Evolutionary conservation across 352 stramenopile genomes (phyloP), one percentile per base, ranked within the genome.

Genomic region (Peronospora destructor): DNA sequence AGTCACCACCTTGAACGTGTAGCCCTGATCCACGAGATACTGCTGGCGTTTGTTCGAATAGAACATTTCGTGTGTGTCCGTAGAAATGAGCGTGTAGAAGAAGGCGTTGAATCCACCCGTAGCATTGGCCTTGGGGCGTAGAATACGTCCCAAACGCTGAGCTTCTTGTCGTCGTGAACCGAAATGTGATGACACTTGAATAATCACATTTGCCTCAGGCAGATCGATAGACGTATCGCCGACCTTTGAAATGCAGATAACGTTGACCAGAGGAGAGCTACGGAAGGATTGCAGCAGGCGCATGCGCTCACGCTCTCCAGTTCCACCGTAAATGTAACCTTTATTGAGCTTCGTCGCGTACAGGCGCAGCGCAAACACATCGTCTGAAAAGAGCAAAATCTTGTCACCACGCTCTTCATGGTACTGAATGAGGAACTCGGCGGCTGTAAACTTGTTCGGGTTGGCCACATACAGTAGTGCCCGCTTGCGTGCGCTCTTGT

Each of bases 1-100:
- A 21, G 91, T 97, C 30, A 98, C 93, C 51, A 99, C 97, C 76
- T 99, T 99, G 74, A 99, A 99, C 16, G 96, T 99, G 70, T 99
- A 99, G 42, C 97, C 97, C 66, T 99, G 97, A 71, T 99, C 96
- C 50, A 99, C 96, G 14, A 99, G 82, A 68, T 99, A 99, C 68
- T 99, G 95, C 67, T 99, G 96, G 2, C 97, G 81, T 66, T 99
- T 99, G 47, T 97, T 96, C 32, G 87, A 97, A 75, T 99, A 99
- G 60, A 97, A 99, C 96, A 99, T 99, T 59, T 99, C 97, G 60
- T 97, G 87, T 39, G 97, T 99, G 68, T 99, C 96, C 7, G 92
- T 98, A 45, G 94, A 98, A 39, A 99, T 97, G 19, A 99, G 78
- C 26, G 97, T 99, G 78, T 99, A 99, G 65, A 99, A 99, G 76